phyloP scores from a whole-genome alignment of 352 stramenopile species.

The Phytophthora pinifolia region DNA sequence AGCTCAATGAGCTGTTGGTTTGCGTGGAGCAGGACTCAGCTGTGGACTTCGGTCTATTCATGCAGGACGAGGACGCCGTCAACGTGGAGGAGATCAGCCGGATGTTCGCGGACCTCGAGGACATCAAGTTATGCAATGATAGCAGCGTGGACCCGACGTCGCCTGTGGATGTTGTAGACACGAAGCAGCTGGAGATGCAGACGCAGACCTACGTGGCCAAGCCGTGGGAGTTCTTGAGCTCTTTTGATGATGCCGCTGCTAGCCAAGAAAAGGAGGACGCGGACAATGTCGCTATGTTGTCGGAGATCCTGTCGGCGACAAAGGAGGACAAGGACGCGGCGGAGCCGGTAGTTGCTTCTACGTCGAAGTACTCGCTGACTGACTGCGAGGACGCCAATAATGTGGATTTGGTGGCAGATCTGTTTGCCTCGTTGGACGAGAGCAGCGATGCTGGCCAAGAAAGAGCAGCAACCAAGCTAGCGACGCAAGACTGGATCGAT shows the following conservation, averaged over 20 bases:
- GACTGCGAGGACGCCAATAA: constrained; percentile 39
- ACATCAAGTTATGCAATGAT: constrained; percentile 19
- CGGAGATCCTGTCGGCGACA: constrained; percentile 27
- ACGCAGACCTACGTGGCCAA: constrained; percentile 2
- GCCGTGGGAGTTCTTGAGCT: constrained; percentile 3
- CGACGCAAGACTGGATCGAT: constrained; percentile 47
- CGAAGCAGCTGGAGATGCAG: constrained; percentile 19
- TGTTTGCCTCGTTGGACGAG: constrained; percentile 41
- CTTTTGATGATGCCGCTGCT: constrained; percentile 5
- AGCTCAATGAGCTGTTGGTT: constrained; percentile 56
- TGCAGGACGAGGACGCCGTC: constrained; percentile 51
- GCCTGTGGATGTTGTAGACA: constrained; percentile 23
- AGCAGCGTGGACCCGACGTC: constrained; percentile 11
- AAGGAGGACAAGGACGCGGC: constrained; percentile 27
- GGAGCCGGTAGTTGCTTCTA: not conserved
- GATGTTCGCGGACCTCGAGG: constrained; percentile 44
- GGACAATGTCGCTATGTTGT: constrained; percentile 34
- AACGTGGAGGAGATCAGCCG: constrained; percentile 65
- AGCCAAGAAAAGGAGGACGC: constrained; percentile 10
- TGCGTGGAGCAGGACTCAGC: constrained; percentile 45
- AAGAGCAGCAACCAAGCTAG: constrained; percentile 10
- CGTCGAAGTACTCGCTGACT: constrained; percentile 1
- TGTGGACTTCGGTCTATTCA: constrained; percentile 50
- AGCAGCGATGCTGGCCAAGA: constrained; percentile 6
- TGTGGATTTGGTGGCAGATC: constrained; percentile 39